A percentile compares a stretch with the other conserved stretches of the same genome.
phyloP scores from a whole-genome alignment of 208 protist species.

The Wallacemonas sp. region DNA sequence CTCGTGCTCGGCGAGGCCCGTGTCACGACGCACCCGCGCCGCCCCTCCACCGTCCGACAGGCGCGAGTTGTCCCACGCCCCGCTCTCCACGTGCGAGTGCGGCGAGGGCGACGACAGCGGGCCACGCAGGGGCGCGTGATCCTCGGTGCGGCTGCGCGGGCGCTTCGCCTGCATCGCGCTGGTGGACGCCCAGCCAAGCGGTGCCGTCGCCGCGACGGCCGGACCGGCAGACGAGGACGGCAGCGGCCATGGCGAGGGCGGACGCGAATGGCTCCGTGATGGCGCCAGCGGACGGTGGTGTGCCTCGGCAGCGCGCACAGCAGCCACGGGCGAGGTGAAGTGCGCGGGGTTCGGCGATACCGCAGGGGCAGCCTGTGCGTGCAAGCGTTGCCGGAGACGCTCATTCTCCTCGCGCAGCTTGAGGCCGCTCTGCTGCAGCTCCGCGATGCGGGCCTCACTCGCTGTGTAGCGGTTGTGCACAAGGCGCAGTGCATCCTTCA shows the following conservation, averaged over 20 bases:
- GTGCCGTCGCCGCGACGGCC: background rate
- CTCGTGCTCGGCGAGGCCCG: too few species aligned
- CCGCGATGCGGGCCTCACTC: slow-evolving; percentile 25
- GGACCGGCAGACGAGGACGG: background rate
- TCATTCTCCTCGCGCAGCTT: slow-evolving; percentile 24
- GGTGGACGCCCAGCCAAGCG: slow-evolving; percentile 5
- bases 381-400: slow-evolving; percentile 25
- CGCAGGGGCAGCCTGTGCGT: background rate
- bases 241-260: background rate
- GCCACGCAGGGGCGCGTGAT: background rate
- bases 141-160: background rate
- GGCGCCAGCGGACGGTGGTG: too few species aligned
- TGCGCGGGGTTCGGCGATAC: background rate
- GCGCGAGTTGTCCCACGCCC: background rate
- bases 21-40: too few species aligned
- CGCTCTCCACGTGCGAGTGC: too few species aligned
- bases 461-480: slow-evolving; percentile 60
- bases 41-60: background rate
- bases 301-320: too few species aligned
- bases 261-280: background rate
- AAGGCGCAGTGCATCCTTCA: slow-evolving; percentile 63
- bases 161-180: background rate
- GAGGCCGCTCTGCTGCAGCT: slow-evolving; percentile 23
- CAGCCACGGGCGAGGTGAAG: too few species aligned
- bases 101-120: background rate